phyloP scores from a whole-genome alignment of 768 basidiomycete species.

The Lentinula guzmanii region DNA sequence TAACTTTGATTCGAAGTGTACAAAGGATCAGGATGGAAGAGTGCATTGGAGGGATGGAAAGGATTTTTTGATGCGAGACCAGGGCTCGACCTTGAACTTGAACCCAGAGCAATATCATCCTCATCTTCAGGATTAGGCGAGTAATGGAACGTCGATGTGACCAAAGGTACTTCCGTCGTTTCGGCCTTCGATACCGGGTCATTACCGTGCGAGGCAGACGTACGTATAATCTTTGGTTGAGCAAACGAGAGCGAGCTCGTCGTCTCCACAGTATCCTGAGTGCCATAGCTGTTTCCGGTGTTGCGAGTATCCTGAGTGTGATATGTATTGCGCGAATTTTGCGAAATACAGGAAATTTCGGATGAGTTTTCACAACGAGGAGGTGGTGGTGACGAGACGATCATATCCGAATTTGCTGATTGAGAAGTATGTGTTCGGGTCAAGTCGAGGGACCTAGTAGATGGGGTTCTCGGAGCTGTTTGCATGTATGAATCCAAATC shows the following conservation, averaged over 20 bases:
- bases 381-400: background rate
- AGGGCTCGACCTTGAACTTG: background rate
- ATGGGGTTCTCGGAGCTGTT: background rate
- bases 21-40: background rate
- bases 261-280: background rate
- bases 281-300: background rate
- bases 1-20: background rate
- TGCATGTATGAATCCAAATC: background rate
- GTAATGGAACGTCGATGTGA: conserved; percentile 3
- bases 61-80: background rate
- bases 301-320: background rate
- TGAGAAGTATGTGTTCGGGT: background rate
- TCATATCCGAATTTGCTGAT: background rate
- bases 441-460: background rate
- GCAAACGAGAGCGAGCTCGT: background rate
- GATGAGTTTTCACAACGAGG: background rate
- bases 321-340: background rate
- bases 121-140: background rate
- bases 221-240: background rate
- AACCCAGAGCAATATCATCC: background rate
- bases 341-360: background rate
- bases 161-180: background rate
- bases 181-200: too few species aligned
- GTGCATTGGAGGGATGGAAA: background rate
- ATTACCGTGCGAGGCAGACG: too few species aligned